These are phyloP conservation scores for Alternaria triticina DNA, from an alignment of 2,329 filamentous ascomycete species.

Conservation along the genomic window DNA sequence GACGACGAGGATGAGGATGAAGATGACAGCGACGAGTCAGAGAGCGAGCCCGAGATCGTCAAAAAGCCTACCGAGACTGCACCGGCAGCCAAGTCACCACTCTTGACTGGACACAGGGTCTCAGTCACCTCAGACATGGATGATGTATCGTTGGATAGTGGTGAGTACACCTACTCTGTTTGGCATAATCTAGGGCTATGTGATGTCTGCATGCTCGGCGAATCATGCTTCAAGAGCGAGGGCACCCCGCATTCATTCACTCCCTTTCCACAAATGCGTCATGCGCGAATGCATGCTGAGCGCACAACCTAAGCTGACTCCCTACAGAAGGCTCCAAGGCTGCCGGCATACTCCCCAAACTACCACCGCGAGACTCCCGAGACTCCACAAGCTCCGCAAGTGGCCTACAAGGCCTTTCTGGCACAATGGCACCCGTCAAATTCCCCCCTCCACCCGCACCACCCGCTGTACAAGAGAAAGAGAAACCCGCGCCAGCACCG, in stretches of 20 bases:
- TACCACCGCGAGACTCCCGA: slow-evolving; percentile 59
- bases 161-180: slow-evolving; percentile 52
- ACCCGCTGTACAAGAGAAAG: slow-evolving; percentile 40
- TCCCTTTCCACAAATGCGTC: background rate
- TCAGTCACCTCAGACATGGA: slow-evolving; percentile 64
- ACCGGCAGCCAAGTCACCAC: slow-evolving; percentile 57
- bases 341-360: slow-evolving; percentile 55
- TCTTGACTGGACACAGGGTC: slow-evolving; percentile 59
- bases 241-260: background rate
- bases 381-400: slow-evolving; percentile 35
- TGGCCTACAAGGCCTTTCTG: slow-evolving; percentile 71
- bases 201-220: slow-evolving; percentile 9
- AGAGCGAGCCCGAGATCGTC: slow-evolving; percentile 14
- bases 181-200: background rate
- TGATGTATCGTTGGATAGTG: slow-evolving; percentile 68
- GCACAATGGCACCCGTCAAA: slow-evolving; percentile 70
- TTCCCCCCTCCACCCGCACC: slow-evolving; percentile 47
- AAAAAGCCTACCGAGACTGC: slow-evolving; percentile 19
- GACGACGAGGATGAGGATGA: slow-evolving; percentile 18
- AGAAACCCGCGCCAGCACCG: slow-evolving; percentile 38
- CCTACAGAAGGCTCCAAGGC: slow-evolving; percentile 35
- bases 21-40: slow-evolving; percentile 15
- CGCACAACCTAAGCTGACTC: slow-evolving; percentile 21
- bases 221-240: background rate
- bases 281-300: background rate